A percentile compares a stretch with the other conserved stretches of the same genome.
phyloP scores from a whole-genome alignment of 495 filamentous ascomycete genomes.

The Neurospora discreta region DNA sequence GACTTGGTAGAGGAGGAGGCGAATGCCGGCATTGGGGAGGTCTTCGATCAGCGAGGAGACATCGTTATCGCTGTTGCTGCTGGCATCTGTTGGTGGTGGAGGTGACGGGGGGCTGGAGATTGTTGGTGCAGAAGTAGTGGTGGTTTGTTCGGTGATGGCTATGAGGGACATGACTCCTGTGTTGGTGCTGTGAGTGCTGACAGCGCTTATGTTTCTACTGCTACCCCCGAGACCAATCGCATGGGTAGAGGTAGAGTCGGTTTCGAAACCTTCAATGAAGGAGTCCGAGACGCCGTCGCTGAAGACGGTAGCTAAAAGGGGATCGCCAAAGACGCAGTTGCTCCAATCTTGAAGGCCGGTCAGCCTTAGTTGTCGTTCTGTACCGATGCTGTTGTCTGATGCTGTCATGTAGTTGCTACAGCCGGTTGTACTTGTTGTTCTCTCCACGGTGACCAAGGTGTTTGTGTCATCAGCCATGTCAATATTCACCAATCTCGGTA shows the following conservation, averaged over 20 bases:
- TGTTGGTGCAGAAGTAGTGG: background rate
- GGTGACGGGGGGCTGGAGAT: background rate
- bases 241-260: background rate
- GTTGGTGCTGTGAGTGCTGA: background rate
- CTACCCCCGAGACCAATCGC: background rate
- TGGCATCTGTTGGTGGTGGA: background rate
- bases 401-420: background rate
- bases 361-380: slow-evolving; percentile 6
- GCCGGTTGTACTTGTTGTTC: background rate
- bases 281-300: slow-evolving; percentile 28
- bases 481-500: slow-evolving; percentile 26
- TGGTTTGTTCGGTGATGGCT: background rate
- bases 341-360: slow-evolving; percentile 38
- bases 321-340: slow-evolving; percentile 49
- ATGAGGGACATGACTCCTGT: background rate
- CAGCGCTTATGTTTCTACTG: background rate
- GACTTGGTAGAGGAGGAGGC: slow-evolving; percentile 37
- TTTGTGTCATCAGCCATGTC: slow-evolving; percentile 25
- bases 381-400: background rate
- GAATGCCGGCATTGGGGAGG: slow-evolving; percentile 17
- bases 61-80: background rate
- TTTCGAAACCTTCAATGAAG: slow-evolving; percentile 30
- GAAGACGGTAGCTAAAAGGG: slow-evolving; percentile 41
- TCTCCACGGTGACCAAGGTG: slow-evolving; percentile 18
- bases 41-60: slow-evolving; percentile 23